Evolutionary conservation across 2,329 filamentous ascomycete species (phyloP).

Genomic region (Fusarium keratoplasticum): DNA sequence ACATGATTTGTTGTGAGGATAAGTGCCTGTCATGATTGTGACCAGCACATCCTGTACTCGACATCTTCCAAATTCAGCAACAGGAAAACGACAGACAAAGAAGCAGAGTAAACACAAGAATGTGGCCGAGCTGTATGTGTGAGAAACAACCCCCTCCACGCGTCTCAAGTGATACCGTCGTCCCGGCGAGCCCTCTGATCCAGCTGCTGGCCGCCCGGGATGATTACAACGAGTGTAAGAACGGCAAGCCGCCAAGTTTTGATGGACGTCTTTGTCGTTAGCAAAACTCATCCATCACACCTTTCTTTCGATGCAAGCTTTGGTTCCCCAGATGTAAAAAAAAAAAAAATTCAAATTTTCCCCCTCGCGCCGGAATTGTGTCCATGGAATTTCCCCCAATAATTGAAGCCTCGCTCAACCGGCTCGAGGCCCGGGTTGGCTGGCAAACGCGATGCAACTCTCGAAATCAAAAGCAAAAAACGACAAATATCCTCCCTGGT

Average conservation of each 20-base stretch:
- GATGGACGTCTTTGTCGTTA: conserved; percentile 42
- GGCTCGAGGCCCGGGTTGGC: conserved; percentile 10
- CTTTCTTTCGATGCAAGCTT: conserved; percentile 31
- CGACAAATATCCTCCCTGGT: conserved; percentile 42
- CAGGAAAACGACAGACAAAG: conserved; percentile 48
- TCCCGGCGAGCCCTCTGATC: conserved; percentile 48
- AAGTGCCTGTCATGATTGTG: conserved; percentile 46
- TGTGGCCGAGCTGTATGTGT: conserved; percentile 32
- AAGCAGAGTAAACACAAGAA: conserved; percentile 54
- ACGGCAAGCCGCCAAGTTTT: conserved; percentile 50
- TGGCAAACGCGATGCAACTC: conserved; percentile 40
- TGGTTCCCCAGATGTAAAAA: conserved; percentile 27
- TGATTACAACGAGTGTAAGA: conserved; percentile 67
- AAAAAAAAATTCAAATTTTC: conserved; percentile 29
- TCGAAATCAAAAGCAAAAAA: conserved; percentile 38
- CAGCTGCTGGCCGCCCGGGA: conserved; percentile 53
- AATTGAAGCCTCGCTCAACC: conserved; percentile 39
- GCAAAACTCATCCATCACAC: conserved; percentile 36
- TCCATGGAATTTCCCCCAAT: conserved; percentile 31
- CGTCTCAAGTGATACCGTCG: conserved; percentile 45
- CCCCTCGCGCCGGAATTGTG: conserved; percentile 37
- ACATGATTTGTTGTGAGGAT: conserved; percentile 41
- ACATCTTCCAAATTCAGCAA: conserved; percentile 42
- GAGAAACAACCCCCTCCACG: conserved; percentile 24
- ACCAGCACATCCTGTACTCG: conserved; percentile 47